Conservation (phyloP, 2,329 filamentous ascomycete species). For the Periconia sp. region DNA sequence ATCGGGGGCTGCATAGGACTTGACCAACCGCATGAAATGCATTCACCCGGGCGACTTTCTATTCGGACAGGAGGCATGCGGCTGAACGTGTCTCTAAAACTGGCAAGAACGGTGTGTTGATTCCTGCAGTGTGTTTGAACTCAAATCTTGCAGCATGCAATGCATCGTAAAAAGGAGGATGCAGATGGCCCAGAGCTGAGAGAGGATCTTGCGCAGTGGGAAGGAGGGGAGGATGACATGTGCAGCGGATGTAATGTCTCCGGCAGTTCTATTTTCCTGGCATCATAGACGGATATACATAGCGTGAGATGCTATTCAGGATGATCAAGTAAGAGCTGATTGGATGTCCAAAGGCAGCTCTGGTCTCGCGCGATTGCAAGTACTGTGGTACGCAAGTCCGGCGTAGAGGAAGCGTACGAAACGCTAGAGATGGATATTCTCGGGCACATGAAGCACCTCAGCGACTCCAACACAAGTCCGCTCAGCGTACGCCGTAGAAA, state of each 20-base stretch:
- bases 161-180: conserved; percentile 2
- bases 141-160: conserved; percentile 5
- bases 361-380: too few relatives aligned
- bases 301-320: too few relatives aligned
- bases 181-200: background rate
- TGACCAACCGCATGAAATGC: conserved; percentile 7
- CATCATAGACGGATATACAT: background rate
- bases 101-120: background rate
- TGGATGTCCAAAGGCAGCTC: too few relatives aligned
- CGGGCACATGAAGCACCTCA: too few relatives aligned
- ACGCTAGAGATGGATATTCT: too few relatives aligned
- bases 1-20: background rate
- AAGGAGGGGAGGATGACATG: background rate
- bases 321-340: too few relatives aligned
- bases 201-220: background rate
- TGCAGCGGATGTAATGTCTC: too few relatives aligned
- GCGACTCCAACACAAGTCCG: too few relatives aligned
- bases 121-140: background rate
- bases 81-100: conserved; percentile 4
- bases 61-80: conserved; percentile 1
- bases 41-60: background rate
- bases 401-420: too few relatives aligned
- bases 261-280: background rate
- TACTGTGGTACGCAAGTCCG: too few relatives aligned
- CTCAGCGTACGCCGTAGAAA: too few relatives aligned